Base-by-base conservation (phyloP, 2,329 filamentous ascomycete genomes). In the Paracoccidioides lutzii region DNA sequence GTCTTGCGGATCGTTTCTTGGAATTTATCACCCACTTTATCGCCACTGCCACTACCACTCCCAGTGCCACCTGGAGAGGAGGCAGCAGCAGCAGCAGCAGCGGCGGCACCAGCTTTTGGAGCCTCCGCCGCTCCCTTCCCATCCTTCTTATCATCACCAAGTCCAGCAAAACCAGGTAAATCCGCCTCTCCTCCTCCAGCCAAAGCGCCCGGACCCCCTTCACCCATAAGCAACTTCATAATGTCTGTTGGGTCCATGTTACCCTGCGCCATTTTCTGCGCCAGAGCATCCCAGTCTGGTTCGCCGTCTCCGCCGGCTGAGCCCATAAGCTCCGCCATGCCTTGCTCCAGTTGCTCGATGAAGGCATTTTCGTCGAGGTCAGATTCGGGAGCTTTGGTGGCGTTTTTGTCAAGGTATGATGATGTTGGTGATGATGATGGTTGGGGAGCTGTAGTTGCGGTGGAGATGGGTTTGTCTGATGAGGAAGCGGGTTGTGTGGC, bases 1-100 rank as follows among this genome's bases (percentile, higher is more conserved):
- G 93, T 97, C 63, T 83, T 83, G 58, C 86, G 84, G 64, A 98
- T 97, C 0, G 88, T 95, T 58, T 95, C 90, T 67, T 94, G 89
- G 71, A 98, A 98, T 0, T 79, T 82, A 49, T 84, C 82, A 43
- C 88, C 84, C 42, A 75, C 28, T 48, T 54, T 53, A 28, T 22
- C 42, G 42, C 32, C 55, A 22, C 54, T 54, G 30, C 22, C 28
- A 22, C 33, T 22, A 10, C 55, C 28, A 45, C 65, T 59, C 3
- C 22, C 22, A 22, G 22, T 22, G 22, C 22, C 22, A 22, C 22
- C 22, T 22, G 22, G 22, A 1, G 22, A 22, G 22, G 22, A 22
- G 22, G 22, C n/a, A 22, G 42, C 5, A 22, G 62, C 55, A 32
- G 62, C 60, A 1, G 65, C 58, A 35, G 67, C 58, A 32, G 64